Evolutionary conservation across 805 yeast species (phyloP).

Genomic region (Tetrapisispora pingtungensis): DNA sequence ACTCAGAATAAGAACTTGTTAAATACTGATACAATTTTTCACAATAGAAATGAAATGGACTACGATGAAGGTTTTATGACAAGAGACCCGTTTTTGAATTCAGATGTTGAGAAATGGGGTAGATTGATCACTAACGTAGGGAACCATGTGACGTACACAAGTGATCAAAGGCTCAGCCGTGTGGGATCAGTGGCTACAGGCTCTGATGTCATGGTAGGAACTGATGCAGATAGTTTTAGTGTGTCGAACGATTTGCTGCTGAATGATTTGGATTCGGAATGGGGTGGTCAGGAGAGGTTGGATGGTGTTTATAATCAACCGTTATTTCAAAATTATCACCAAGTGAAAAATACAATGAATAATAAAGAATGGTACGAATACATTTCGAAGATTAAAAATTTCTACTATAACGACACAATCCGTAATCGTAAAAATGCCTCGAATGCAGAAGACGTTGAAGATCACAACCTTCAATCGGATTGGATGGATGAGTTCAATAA

Average conservation of each 20-base stretch:
- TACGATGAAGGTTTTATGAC: constrained; percentile 7
- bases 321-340: constrained; percentile 12
- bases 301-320: constrained; percentile 37
- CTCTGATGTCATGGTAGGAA: background rate
- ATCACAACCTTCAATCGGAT: background rate
- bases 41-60: background rate
- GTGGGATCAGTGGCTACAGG: background rate
- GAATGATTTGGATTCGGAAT: constrained; percentile 39
- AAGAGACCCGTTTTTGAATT: constrained; percentile 29
- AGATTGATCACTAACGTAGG: constrained; percentile 34
- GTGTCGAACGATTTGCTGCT: constrained; percentile 7
- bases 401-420: constrained; percentile 14
- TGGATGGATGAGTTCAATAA: constrained; percentile 21
- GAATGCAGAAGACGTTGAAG: background rate
- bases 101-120: constrained; percentile 39
- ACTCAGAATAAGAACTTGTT: constrained; percentile 9
- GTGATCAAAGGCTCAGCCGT: constrained; percentile 2
- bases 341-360: constrained; percentile 23
- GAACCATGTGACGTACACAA: constrained; percentile 20
- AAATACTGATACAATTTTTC: constrained; percentile 20
- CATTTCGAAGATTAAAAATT: constrained; percentile 21
- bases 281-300: constrained; percentile 67
- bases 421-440: background rate
- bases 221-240: background rate
- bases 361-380: constrained; percentile 25